These are phyloP conservation scores for Boletales sp. DNA, from an alignment of 768 basidiomycete species.

Conservation along the genomic window DNA sequence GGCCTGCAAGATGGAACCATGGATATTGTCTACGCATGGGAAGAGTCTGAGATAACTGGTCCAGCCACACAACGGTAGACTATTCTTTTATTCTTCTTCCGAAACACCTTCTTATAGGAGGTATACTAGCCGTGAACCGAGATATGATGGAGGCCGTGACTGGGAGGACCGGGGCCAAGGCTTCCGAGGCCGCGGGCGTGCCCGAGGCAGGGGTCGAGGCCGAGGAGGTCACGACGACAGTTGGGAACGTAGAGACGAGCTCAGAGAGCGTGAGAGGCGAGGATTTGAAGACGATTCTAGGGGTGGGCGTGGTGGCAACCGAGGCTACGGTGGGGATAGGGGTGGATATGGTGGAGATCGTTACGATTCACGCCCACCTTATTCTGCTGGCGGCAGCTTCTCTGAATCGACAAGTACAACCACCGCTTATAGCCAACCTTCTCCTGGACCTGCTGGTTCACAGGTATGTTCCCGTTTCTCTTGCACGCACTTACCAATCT, in stretches of 20 bases:
- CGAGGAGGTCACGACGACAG: constrained; percentile 34
- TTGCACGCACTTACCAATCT: background rate
- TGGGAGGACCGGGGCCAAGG: constrained; percentile 43
- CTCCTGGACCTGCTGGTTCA: constrained; percentile 14
- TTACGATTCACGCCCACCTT: constrained; percentile 40
- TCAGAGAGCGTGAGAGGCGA: constrained; percentile 35
- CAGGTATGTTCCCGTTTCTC: constrained; percentile 27
- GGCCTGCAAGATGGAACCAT: constrained; percentile 81
- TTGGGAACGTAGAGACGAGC: constrained; percentile 44
- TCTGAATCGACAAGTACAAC: constrained; percentile 23
- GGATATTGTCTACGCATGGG: constrained; percentile 87
- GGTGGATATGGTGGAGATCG: constrained; percentile 44
- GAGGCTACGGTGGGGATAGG: constrained; percentile 37
- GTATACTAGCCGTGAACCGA: constrained; percentile 25
- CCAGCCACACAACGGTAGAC: constrained; percentile 42
- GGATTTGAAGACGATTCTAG: constrained; percentile 36
- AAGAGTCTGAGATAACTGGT: constrained; percentile 53
- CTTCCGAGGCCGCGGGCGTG: constrained; percentile 37
- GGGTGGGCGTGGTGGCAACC: constrained; percentile 34
- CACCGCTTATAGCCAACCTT: constrained; percentile 25
- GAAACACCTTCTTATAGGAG: constrained; percentile 3
- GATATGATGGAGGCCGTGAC: constrained; percentile 41
- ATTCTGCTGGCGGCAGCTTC: constrained; percentile 20
- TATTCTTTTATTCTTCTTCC: background rate
- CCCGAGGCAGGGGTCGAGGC: constrained; percentile 41